Base-by-base conservation (phyloP, 2,329 filamentous ascomycete species). In the Curvularia sp. region DNA sequence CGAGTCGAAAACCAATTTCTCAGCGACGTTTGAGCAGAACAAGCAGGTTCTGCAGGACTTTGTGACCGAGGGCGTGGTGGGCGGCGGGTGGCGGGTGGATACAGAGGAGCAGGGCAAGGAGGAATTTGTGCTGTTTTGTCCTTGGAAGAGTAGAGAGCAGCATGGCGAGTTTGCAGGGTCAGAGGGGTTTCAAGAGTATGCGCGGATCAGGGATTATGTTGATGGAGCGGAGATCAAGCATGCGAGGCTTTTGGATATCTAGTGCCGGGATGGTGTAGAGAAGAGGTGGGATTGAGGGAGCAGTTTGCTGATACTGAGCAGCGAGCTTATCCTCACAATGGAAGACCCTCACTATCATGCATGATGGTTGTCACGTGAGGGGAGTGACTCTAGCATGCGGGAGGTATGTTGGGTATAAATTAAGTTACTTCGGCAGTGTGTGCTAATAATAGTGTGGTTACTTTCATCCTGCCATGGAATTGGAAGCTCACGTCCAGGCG, bases 51-150 rank as follows among this genome's bases (percentile, higher is more conserved):
- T 80, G 6, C 65, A 72, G 21, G 63, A 53, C 1, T 67, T 68
- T 47, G 65, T 74, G 13, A 69, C 70, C 0, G 68, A 72, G 4
- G 73, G 67, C 5, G 66, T 48, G 1, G 60, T 77, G 32, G 69
- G 70, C 10, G 75, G 76, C 12, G 79, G 78, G 0, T 81, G 77
- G 77, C 71, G 79, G 30, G 59, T 81, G 15, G 79, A 81, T 46
- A 66, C 66, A 9, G 71, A 72, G 8, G 63, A 58, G 3, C 60
- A 58, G 2, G 61, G 63, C 0, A 73, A 75, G 45, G 75, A 80
- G 12, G 79, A 82, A 47, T 81, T 78, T 63, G 75, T 82, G 2
- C 41, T 81, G 0, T 74, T 82, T 18, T 75, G 60, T 27, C 77
- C 77, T 0, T 81, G 79, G 79, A 66, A 68, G 3, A 62, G 65